Percentiles rank a stretch among this genome's conserved stretches.
phyloP scores from a whole-genome alignment of 345 rosid genomes.

The Pistacia integerrima region DNA sequence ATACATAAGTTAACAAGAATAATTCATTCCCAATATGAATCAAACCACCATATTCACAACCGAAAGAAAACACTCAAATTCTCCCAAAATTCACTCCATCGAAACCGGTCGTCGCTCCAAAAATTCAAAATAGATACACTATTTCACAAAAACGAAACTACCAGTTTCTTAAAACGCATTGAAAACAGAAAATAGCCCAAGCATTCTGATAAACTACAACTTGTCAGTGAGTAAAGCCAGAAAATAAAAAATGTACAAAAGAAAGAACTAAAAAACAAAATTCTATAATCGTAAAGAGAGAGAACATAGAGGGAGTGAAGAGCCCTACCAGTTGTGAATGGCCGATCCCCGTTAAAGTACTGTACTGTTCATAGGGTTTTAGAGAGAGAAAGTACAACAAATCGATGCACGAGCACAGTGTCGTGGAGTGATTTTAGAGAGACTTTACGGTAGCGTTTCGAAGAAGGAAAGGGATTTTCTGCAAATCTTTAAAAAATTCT shows the following conservation, averaged over 20 bases:
- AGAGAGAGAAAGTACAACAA: constrained; percentile 2
- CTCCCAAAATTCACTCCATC: neutral
- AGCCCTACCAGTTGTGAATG: neutral
- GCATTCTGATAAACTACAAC: neutral
- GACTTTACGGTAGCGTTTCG: constrained; percentile 9
- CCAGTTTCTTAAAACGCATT: neutral
- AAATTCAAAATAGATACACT: neutral
- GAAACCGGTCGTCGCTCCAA: neutral
- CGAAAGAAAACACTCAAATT: neutral
- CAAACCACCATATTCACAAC: neutral
- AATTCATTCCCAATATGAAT: neutral
- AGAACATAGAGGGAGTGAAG: neutral
- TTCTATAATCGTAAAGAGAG: neutral
- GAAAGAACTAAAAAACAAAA: neutral
- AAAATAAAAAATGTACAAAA: neutral
- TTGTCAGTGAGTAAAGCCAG: neutral
- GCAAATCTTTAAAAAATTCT: neutral
- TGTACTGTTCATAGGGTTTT: constrained; percentile 11
- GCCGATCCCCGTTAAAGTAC: constrained; percentile 6
- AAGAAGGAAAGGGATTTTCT: neutral
- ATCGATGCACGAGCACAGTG: neutral
- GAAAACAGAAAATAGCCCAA: neutral
- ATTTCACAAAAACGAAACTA: neutral
- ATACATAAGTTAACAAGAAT: neutral
- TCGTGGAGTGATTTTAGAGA: neutral